Evolutionary conservation across 169 alveolate species (phyloP), one percentile per base, ranked within the genome.

Genomic region (Perkinsus marinus): DNA sequence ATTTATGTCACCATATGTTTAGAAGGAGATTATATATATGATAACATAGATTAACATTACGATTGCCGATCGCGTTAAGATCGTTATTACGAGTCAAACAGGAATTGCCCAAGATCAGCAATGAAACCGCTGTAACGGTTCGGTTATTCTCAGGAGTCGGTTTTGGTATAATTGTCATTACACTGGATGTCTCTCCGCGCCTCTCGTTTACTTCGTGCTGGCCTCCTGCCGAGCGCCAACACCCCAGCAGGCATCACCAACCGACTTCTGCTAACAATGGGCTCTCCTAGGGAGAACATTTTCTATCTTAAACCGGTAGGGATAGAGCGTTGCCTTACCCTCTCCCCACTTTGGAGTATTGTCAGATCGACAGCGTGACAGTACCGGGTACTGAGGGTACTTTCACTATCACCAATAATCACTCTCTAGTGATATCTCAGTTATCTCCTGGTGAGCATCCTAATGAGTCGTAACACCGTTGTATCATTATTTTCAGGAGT

Each of bases 211-310:
- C 79, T 57, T 13, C 79, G 79, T 16, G 79, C 79, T 30, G 79
- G 79, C 34, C 79, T 57, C 79, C 79, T 57, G 3, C 79, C 5
- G 26, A 57, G 79, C 34, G 79, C 79, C 79, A 57, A 57, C 36
- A 57, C 79, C 9, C 79, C 79, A 57, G 79, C 79, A 57, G 92
- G 89, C 43, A 9, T 68, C 89, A 91, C 79, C 68, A 94, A 94
- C 91, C 39, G 93, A 79, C 94, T 94, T 90, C 94, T 94, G 39
- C 93, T 94, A 38, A 93, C 95, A 5, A 92, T 94, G 89, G 43
- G 92, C 22, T 92, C 94, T 36, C 96, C 96, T 37, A 68, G 93
- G 41, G 96, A 94, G 90, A 69, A 91, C 43, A 91, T 92, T 46
- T 94, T 57, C 92, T 46, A 47, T 68, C 39, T 90, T 79, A 89